These are phyloP conservation scores for Xylaria curta DNA, from an alignment of 495 filamentous ascomycete species.

Conservation along the genomic window DNA sequence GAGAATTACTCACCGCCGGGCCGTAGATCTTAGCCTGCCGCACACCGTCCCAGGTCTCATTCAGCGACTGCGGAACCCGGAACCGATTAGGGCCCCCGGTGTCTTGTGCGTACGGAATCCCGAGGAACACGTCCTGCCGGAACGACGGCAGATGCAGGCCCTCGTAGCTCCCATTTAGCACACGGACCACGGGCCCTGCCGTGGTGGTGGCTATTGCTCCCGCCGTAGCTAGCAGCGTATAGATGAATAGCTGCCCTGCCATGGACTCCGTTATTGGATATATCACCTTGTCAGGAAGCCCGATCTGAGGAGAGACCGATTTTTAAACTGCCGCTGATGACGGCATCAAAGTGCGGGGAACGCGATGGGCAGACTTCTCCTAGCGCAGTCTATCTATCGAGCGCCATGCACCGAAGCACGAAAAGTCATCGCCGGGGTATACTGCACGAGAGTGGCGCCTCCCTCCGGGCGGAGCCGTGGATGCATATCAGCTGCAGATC, in stretches of 20 bases:
- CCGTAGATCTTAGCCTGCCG: slow-evolving; percentile 53
- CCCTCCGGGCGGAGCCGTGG: not conserved
- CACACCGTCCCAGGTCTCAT: slow-evolving; percentile 51
- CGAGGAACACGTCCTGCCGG: slow-evolving; percentile 62
- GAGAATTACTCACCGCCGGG: slow-evolving; percentile 31
- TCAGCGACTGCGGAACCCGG: slow-evolving; percentile 61
- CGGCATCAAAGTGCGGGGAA: not conserved
- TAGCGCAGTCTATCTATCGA: not conserved
- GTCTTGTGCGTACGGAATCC: slow-evolving; percentile 69
- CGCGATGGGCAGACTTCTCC: not conserved
- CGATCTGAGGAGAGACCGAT: not conserved
- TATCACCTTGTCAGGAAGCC: not conserved
- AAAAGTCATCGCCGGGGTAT: slow-evolving; percentile 1
- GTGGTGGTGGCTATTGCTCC: not conserved
- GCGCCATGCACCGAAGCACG: not conserved
- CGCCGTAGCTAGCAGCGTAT: not conserved
- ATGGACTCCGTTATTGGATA: not conserved
- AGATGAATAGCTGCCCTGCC: not conserved
- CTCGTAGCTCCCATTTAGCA: slow-evolving; percentile 44
- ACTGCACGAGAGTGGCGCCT: not conserved
- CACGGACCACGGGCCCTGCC: slow-evolving; percentile 28
- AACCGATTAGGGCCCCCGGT: slow-evolving; percentile 65
- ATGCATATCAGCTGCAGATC: slow-evolving; percentile 4
- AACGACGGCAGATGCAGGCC: slow-evolving; percentile 43
- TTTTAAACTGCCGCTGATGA: not conserved